Evolutionary conservation across 1,284 basidiomycete genomes (phyloP), one percentile per base, ranked within the genome.

Genomic region (Ustilago loliicola): DNA sequence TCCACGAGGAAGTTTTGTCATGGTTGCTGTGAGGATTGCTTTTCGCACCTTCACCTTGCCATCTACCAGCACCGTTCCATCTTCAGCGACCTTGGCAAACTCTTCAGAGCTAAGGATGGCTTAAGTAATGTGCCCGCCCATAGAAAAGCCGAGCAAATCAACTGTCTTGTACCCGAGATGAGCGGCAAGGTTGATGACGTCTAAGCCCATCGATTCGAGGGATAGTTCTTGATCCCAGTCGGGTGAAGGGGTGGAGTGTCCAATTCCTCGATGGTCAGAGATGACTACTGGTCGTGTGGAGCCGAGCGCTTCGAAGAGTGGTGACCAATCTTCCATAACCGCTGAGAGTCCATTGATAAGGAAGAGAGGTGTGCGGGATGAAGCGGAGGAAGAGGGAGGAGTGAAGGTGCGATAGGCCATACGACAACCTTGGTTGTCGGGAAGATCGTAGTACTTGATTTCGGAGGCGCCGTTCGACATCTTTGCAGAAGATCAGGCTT

Each of bases 111-210:
- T 68, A n/a, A 85, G 56, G 15, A 85, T 48, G 5, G 72, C 79
- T 56, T 85, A 82, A 3, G 70, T 60, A 21, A 86, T 82, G 36
- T 82, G 78, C 1, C 85, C 85, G 11, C 84, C 85, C 85, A 86
- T 86, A 15, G 70, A 77, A 53, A 81, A 86, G 10, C 85, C 85
- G 6, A 86, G 66, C 1, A 84, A 45, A 50, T 85, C 71, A 17
- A 85, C 61, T 1, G 40, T 56, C 4, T 13, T 19, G 42, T 73
- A 68, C 1, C 71, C 73, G 10, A 86, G 65, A 23, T 71, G 52
- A 8, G 30, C 15, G 2, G 82, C 55, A 30, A 86, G 73, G 1
- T 60, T 42, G 36, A 86, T 61, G 13, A 81, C 68, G 50, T 86
- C 85, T 5, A 77, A 29, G 1, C 77, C 82, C 79, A 85, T 82